Conservation (phyloP, 495 filamentous ascomycete species). For the Cercophora newfieldiana region DNA sequence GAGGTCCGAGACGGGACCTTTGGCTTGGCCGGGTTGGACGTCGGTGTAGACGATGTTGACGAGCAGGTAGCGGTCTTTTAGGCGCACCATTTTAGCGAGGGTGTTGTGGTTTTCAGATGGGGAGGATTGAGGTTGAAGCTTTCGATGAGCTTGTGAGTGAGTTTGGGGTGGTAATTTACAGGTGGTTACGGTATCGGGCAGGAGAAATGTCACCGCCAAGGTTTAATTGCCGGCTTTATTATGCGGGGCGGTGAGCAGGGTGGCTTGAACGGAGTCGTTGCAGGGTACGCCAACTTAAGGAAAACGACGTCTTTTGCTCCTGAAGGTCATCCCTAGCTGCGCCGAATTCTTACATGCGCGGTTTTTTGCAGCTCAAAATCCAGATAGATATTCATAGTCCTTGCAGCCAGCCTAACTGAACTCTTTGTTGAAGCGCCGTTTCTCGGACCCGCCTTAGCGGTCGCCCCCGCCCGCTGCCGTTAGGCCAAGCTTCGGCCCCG, state of each 20-base stretch:
- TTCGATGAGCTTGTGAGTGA: no score
- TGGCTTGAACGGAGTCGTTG: no score
- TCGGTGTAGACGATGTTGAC: conserved; percentile 88
- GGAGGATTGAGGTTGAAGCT: conserved; percentile 1
- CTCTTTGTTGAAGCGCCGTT: not conserved
- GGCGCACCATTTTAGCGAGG: conserved; percentile 75
- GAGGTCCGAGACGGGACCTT: conserved; percentile 50
- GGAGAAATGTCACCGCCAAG: not conserved
- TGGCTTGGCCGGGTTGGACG: conserved; percentile 37
- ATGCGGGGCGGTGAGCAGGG: not conserved
- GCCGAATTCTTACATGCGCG: no score
- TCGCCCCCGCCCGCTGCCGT: not conserved
- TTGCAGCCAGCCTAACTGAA: no score
- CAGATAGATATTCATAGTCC: no score
- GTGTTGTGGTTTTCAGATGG: not conserved
- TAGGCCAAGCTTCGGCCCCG: conserved; percentile 4
- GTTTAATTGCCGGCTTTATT: not conserved
- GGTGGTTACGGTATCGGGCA: not conserved
- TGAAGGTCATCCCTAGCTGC: no score
- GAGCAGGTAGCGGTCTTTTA: conserved; percentile 93
- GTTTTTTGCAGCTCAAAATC: no score
- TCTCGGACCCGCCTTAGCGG: not conserved
- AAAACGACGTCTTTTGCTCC: not conserved
- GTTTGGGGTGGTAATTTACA: conserved; percentile 3
- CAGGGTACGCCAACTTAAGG: not conserved